These are phyloP conservation scores for Diaporthe caulivora DNA, from an alignment of 2,329 filamentous ascomycete species.

Conservation along the genomic window DNA sequence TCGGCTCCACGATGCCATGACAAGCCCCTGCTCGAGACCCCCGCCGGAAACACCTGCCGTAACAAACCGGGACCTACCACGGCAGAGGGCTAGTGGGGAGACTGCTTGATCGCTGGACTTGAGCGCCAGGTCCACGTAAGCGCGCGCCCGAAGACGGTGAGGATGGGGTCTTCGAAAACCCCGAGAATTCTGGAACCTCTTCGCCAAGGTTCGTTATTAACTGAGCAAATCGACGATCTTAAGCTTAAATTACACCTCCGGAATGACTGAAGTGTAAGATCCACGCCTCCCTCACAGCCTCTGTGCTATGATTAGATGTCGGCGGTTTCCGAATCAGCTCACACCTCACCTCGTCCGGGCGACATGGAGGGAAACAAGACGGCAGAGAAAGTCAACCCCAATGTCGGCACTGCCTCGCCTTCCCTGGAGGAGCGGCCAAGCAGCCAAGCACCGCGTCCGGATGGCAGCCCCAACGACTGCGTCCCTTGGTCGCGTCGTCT, in stretches of 20 bases:
- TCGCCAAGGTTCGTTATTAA: conserved; percentile 6
- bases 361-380: not conserved
- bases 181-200: not conserved
- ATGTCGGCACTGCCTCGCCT: conserved; percentile 2
- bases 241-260: conserved; percentile 17
- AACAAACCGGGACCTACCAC: not conserved
- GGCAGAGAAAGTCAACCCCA: not conserved
- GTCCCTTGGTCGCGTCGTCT: conserved; percentile 71
- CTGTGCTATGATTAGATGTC: conserved; percentile 17
- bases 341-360: not conserved
- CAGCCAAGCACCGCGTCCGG: not conserved
- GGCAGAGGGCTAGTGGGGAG: not conserved
- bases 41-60: conserved; percentile 16
- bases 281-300: not conserved
- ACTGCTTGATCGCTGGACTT: not conserved
- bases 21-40: conserved; percentile 1
- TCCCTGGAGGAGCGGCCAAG: conserved; percentile 3
- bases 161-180: not conserved
- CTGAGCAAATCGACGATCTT: conserved; percentile 17
- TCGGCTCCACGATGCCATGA: conserved; percentile 16
- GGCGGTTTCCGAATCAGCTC: conserved; percentile 4
- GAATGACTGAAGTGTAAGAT: not conserved
- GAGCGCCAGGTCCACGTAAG: conserved; percentile 1
- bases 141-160: not conserved
- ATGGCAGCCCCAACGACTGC: not conserved